A percentile compares a stretch with the other conserved stretches of the same genome.
These are phyloP conservation scores for Stachybotrys echinatus DNA, from an alignment of 2,329 filamentous ascomycete species.

Conservation along the genomic window DNA sequence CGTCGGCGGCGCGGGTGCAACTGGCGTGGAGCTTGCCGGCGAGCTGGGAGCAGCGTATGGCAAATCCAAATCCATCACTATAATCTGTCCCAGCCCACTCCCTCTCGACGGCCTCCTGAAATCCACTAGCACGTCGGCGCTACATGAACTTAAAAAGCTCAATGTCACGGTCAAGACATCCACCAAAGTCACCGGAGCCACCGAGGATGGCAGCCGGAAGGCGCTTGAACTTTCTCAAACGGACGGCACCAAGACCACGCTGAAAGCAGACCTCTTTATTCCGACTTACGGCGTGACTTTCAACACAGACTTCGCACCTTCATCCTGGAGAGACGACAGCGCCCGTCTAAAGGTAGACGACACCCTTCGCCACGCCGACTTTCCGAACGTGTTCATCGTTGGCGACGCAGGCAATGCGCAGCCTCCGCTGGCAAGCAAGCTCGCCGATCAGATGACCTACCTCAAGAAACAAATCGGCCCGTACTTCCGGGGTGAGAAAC, in stretches of 20 bases:
- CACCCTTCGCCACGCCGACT: neutral
- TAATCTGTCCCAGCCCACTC: neutral
- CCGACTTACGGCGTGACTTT: constrained; percentile 4
- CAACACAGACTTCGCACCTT: constrained; percentile 4
- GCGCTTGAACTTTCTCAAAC: neutral
- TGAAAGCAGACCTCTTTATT: constrained; percentile 3
- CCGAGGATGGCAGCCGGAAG: neutral
- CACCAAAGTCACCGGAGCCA: neutral
- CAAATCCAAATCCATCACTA: constrained; percentile 16
- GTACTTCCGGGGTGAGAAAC: neutral
- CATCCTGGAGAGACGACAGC: neutral
- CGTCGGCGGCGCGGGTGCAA: constrained; percentile 2
- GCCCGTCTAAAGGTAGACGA: constrained; percentile 1
- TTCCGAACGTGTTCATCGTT: constrained; percentile 2
- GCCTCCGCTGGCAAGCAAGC: neutral
- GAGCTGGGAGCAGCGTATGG: constrained; percentile 28
- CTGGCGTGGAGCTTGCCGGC: constrained; percentile 5
- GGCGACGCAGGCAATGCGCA: constrained; percentile 54
- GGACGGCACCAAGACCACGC: neutral
- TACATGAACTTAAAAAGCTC: neutral
- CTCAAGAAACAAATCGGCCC: neutral
- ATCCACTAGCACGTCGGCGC: neutral
- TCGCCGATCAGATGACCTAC: neutral
- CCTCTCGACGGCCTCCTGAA: neutral
- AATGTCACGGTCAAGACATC: neutral